phyloP scores from a whole-genome alignment of 441 rosid species.

The Metrosideros polymorpha region DNA sequence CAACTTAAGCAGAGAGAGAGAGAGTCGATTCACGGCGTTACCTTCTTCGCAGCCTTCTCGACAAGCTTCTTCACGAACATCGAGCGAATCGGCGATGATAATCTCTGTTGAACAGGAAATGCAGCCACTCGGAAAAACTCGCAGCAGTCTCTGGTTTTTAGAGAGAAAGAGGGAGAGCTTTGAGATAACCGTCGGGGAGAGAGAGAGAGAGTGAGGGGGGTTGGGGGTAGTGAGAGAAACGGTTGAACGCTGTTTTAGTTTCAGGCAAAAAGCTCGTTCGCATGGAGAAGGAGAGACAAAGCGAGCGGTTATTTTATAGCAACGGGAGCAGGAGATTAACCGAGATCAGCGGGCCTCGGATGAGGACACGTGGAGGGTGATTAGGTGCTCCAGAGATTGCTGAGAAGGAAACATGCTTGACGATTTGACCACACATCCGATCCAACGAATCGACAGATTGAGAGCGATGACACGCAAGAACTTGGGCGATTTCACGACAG shows the following conservation, averaged over 20 bases:
- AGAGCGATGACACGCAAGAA: background rate
- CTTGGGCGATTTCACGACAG: background rate
- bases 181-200: constrained; percentile 9
- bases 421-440: background rate
- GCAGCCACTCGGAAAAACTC: background rate
- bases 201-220: background rate
- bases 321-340: background rate
- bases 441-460: background rate
- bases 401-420: background rate
- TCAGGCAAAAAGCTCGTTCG: background rate
- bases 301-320: background rate
- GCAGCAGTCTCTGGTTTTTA: background rate
- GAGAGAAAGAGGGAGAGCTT: constrained; percentile 4
- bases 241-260: constrained; percentile 18
- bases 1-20: background rate
- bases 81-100: background rate
- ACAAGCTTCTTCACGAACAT: constrained; percentile 81
- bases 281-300: background rate
- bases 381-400: background rate
- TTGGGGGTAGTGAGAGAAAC: background rate
- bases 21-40: background rate
- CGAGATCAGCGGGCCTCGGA: background rate
- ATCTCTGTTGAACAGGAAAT: background rate
- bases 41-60: constrained; percentile 86
- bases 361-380: constrained; percentile 26